These are phyloP conservation scores for Amphibolis antarctica DNA, from an alignment of 106 monocot genomes.

Conservation along the genomic window DNA sequence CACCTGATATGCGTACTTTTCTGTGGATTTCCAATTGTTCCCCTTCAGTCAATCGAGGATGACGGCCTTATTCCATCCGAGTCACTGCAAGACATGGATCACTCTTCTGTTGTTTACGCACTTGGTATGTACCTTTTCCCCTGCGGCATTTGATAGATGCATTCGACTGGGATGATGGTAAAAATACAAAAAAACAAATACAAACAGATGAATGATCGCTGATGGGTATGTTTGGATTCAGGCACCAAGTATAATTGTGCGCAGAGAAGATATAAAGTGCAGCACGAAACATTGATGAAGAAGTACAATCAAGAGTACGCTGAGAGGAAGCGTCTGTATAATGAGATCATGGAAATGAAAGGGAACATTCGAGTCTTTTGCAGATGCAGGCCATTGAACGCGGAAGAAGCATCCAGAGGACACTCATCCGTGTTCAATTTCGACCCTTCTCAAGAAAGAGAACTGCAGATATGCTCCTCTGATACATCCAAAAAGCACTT, in stretches of 20 bases:
- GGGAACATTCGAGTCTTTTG: slow-evolving; percentile 98
- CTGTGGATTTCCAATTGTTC: background rate
- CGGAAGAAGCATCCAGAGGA: slow-evolving; percentile 56
- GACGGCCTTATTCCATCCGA: slow-evolving; percentile 1
- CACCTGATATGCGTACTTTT: background rate
- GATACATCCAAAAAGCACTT: slow-evolving; percentile 65
- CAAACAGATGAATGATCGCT: background rate
- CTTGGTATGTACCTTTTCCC: background rate
- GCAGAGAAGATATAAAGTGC: background rate
- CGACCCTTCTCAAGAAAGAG: slow-evolving; percentile 50
- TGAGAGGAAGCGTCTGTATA: slow-evolving; percentile 71
- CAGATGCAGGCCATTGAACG: slow-evolving; percentile 71
- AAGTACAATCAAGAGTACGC: slow-evolving; percentile 42
- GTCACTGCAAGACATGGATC: background rate
- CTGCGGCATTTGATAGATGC: no score
- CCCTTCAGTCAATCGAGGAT: background rate
- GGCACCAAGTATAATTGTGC: slow-evolving; percentile 5
- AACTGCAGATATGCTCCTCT: slow-evolving; percentile 50
- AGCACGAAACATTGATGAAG: slow-evolving; percentile 36
- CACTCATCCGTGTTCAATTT: slow-evolving; percentile 45
- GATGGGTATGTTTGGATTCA: background rate
- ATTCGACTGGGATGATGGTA: background rate
- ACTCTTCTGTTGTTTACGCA: slow-evolving; percentile 1
- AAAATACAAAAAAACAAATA: no score
- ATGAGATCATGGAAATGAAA: slow-evolving; percentile 76